phyloP scores from a whole-genome alignment of 78 protist species.

The Creolimax fragrantissima region DNA sequence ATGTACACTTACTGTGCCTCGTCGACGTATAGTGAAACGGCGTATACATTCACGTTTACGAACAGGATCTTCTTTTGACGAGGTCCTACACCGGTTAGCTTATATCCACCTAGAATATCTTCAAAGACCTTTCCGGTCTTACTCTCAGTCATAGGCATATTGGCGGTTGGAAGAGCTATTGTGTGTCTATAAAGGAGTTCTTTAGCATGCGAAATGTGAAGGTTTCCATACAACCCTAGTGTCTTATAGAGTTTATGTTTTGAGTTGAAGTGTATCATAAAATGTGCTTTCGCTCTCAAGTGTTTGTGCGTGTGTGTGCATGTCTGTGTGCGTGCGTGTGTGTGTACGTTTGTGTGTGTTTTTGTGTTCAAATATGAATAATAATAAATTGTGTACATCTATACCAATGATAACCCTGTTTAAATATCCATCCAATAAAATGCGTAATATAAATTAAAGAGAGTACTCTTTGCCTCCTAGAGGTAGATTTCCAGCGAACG shows the following conservation, averaged over 20 bases:
- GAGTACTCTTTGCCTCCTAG: neutral
- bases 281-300: neutral
- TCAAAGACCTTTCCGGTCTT: neutral
- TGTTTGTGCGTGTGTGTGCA: neutral
- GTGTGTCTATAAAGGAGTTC: no score
- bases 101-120: neutral
- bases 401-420: neutral
- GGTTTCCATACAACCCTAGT: no score
- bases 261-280: neutral
- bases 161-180: no score
- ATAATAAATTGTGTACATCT: neutral
- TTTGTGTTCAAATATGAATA: neutral
- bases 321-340: neutral
- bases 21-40: neutral
- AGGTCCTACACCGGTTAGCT: neutral
- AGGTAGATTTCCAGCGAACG: no score
- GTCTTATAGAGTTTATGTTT: no score
- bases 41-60: neutral
- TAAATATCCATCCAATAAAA: neutral
- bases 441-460: no score
- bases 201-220: no score
- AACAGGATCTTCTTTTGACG: neutral
- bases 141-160: neutral
- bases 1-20: neutral
- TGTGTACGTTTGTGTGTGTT: neutral